Evolutionary conservation across 176 grass and related monocot genomes (phyloP).

Genomic region (Ampelocalamus luodianensis): DNA sequence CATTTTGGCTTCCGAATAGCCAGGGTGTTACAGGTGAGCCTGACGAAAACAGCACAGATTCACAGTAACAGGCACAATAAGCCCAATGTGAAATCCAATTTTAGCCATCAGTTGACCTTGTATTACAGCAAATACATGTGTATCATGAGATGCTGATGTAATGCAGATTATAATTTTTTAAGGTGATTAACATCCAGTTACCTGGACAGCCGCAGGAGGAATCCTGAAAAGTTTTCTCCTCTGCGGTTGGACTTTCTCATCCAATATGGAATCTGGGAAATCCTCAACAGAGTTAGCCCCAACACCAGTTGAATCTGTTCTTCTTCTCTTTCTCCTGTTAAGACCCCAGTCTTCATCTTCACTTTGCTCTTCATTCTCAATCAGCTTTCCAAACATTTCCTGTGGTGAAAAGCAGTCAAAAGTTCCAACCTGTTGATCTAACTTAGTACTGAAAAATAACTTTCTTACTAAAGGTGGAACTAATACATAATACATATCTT

Average conservation of each 20-base stretch:
- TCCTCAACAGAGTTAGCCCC: constrained; percentile 32
- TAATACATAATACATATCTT: constrained; percentile 19
- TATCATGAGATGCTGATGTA: constrained; percentile 2
- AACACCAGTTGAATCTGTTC: constrained; percentile 38
- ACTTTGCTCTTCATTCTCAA: constrained; percentile 66
- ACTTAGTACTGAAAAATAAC: constrained; percentile 29
- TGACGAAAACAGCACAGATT: constrained; percentile 6
- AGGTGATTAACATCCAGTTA: constrained; percentile 36
- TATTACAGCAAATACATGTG: constrained; percentile 20
- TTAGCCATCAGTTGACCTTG: not conserved
- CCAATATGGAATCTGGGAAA: constrained; percentile 37
- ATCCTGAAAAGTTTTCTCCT: constrained; percentile 85
- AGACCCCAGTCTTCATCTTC: constrained; percentile 95
- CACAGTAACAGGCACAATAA: not conserved
- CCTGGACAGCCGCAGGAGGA: constrained; percentile 74
- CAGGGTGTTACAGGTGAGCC: no score
- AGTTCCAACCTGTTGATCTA: not conserved
- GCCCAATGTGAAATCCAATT: constrained; percentile 14
- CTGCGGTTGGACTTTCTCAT: constrained; percentile 49
- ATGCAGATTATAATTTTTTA: not conserved
- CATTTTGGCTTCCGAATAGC: no score
- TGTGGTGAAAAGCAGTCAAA: constrained; percentile 42
- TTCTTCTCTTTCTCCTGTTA: constrained; percentile 71
- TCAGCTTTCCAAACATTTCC: constrained; percentile 94
- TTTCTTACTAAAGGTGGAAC: constrained; percentile 2